Conservation (phyloP, 768 basidiomycete genomes). For the Suillus americanus region DNA sequence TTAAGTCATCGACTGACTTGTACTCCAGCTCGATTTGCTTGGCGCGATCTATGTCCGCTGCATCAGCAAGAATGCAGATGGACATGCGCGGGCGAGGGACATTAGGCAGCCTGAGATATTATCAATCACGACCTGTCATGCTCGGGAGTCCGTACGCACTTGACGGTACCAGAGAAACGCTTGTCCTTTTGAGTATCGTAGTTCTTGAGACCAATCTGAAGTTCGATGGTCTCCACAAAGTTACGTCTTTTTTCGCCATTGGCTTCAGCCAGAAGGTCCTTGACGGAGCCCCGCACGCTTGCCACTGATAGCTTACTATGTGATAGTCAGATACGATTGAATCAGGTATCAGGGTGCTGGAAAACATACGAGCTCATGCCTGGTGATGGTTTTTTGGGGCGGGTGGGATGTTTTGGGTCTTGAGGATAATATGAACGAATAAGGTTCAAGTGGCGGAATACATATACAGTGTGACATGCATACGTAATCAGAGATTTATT, state of each 20-base stretch:
- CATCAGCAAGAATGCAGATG: slow-evolving; percentile 99
- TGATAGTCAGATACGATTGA: slow-evolving; percentile 15
- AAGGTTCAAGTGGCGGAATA: slow-evolving; percentile 32
- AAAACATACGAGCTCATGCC: slow-evolving; percentile 30
- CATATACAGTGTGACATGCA: slow-evolving; percentile 37
- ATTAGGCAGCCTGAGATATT: slow-evolving; percentile 73
- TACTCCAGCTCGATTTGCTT: slow-evolving; percentile 98
- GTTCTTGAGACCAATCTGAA: slow-evolving; percentile 97
- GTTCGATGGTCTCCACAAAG: slow-evolving; percentile 94
- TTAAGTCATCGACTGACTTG: slow-evolving; percentile 99
- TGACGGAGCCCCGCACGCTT: slow-evolving; percentile 99
- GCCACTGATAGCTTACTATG: slow-evolving; percentile 92
- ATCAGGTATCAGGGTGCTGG: slow-evolving; percentile 9
- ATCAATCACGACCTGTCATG: slow-evolving; percentile 10
- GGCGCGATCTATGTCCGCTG: slow-evolving; percentile 96
- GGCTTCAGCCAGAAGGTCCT: slow-evolving; percentile 82
- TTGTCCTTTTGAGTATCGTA: slow-evolving; percentile 99
- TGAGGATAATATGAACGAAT: slow-evolving; percentile 24
- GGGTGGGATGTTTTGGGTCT: slow-evolving; percentile 14
- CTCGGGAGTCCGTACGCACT: slow-evolving; percentile 46
- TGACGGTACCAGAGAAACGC: slow-evolving; percentile 99
- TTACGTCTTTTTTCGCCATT: slow-evolving; percentile 89
- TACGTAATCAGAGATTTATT: slow-evolving; percentile 12
- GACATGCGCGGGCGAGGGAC: slow-evolving; percentile 99
- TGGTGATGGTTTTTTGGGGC: slow-evolving; percentile 14